Evolutionary conservation across 805 yeast genomes (phyloP).

Genomic region (Candida caryicola): DNA sequence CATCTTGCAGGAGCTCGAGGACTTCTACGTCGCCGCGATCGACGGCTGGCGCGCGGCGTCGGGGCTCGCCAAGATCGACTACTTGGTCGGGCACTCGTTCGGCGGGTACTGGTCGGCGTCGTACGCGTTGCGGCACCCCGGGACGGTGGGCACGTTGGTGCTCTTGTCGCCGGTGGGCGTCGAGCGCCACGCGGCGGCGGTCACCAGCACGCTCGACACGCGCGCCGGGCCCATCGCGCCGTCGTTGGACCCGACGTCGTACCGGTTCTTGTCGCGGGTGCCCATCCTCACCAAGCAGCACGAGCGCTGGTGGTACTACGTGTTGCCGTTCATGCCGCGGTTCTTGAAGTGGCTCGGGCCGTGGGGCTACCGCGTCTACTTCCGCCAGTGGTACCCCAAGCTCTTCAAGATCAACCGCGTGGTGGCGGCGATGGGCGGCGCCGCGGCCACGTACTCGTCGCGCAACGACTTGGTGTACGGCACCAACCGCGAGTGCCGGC

Average conservation of each 20-base stretch:
- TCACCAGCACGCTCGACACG: conserved; percentile 38
- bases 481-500: conserved; percentile 32
- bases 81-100: conserved; percentile 71
- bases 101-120: conserved; percentile 74
- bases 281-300: conserved; percentile 36
- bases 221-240: conserved; percentile 23
- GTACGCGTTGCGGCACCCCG: conserved; percentile 59
- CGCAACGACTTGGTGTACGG: conserved; percentile 36
- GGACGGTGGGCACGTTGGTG: conserved; percentile 50
- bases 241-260: conserved; percentile 42
- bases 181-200: conserved; percentile 63
- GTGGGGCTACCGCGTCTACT: conserved; percentile 36
- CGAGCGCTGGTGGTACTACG: conserved; percentile 36
- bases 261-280: conserved; percentile 45
- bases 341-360: conserved; percentile 48
- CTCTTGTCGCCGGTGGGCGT: conserved; percentile 78
- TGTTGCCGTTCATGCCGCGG: conserved; percentile 45
- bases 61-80: conserved; percentile 51
- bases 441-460: conserved; percentile 19
- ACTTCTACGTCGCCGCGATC: conserved; percentile 54
- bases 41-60: conserved; percentile 61
- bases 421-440: conserved; percentile 30
- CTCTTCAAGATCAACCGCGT: conserved; percentile 39
- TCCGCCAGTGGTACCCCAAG: conserved; percentile 40
- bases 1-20: conserved; percentile 46